Evolutionary conservation across 2,329 filamentous ascomycete species (phyloP).

Genomic region (Scytalidium sp.): DNA sequence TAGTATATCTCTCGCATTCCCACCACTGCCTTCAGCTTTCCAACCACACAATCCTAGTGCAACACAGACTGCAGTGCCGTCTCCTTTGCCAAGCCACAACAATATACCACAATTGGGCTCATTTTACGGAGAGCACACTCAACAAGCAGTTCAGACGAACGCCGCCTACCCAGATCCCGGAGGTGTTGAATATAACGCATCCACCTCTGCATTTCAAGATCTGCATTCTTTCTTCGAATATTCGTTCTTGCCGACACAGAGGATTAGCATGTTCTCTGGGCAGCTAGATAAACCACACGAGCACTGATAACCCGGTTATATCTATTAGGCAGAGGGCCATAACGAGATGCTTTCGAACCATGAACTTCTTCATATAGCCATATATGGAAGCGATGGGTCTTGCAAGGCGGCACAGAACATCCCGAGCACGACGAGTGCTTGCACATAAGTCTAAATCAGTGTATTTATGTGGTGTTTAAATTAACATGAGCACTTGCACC

Average conservation of each 20-base stretch:
- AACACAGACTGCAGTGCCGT: constrained; percentile 11
- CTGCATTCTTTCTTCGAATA: constrained; percentile 22
- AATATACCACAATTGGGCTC: not conserved
- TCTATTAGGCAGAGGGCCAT: not conserved
- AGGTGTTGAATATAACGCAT: not conserved
- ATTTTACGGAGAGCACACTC: not conserved
- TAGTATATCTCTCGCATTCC: constrained; percentile 31
- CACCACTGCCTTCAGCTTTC: constrained; percentile 29
- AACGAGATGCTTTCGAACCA: too few relatives aligned
- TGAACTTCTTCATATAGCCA: too few relatives aligned
- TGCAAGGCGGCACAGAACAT: too few relatives aligned
- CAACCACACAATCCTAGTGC: constrained; percentile 17
- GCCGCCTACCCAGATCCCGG: not conserved
- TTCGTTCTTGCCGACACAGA: constrained; percentile 20
- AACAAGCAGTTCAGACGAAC: not conserved
- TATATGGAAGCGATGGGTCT: too few relatives aligned
- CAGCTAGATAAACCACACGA: constrained; percentile 6
- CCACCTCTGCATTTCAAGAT: constrained; percentile 11
- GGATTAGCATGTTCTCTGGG: constrained; percentile 23
- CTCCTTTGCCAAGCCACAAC: constrained; percentile 1
- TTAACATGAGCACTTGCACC: too few relatives aligned
- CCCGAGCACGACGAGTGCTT: too few relatives aligned
- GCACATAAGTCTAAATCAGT: too few relatives aligned
- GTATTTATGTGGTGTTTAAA: too few relatives aligned
- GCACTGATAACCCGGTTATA: not conserved